Conservation (phyloP, 192 early-diverging fungal species). For the Mortierella hygrophila region DNA sequence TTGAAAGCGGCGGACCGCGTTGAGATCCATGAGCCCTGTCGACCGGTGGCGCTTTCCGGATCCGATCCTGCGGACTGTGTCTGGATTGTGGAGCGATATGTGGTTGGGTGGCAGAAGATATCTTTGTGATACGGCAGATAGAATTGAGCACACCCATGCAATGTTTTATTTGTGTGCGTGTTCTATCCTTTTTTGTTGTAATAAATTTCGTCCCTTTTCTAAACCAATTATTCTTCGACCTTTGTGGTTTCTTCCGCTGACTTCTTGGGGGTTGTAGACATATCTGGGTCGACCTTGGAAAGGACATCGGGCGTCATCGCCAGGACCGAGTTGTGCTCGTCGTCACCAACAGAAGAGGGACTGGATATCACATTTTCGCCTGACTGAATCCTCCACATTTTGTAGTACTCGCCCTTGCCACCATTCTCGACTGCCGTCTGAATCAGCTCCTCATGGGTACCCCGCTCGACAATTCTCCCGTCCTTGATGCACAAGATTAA, state of each 20-base stretch:
- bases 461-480: conserved; percentile 83
- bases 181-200: background rate
- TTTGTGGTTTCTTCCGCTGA: background rate
- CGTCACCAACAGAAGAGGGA: background rate
- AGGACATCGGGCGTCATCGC: background rate
- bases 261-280: background rate
- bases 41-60: background rate
- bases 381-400: conserved; percentile 93
- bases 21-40: conserved; percentile 46
- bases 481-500: conserved; percentile 85
- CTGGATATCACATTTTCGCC: conserved; percentile 57
- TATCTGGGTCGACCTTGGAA: background rate
- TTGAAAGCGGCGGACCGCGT: conserved; percentile 39
- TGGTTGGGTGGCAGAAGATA: background rate
- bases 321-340: background rate
- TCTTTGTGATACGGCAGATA: conserved; percentile 58
- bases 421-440: conserved; percentile 42
- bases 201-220: background rate
- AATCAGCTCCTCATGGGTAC: conserved; percentile 84
- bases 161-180: background rate
- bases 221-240: background rate
- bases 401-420: conserved; percentile 77
- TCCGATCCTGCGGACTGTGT: background rate
- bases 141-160: conserved; percentile 54
- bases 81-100: conserved; percentile 42